phyloP scores from a whole-genome alignment of 306 rosid species.

The Cajanus cajan region DNA sequence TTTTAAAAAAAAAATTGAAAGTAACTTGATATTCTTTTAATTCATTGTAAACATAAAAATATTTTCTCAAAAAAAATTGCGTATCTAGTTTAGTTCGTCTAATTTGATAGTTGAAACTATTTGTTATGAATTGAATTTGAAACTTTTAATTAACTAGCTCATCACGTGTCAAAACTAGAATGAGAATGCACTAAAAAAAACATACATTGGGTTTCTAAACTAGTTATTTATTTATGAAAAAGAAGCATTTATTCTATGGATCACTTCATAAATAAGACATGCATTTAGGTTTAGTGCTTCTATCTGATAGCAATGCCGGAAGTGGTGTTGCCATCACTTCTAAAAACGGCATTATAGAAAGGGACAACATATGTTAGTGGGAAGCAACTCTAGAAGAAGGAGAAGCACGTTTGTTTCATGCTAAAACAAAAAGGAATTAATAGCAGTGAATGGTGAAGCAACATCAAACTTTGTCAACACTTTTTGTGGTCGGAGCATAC shows the following conservation, averaged over 20 bases:
- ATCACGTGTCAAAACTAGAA: neutral
- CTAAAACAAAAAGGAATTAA: neutral
- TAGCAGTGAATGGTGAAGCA: neutral
- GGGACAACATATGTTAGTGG: neutral
- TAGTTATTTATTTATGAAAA: neutral
- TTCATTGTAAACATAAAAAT: neutral
- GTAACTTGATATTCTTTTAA: neutral
- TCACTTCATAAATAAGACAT: neutral
- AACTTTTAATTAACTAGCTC: neutral
- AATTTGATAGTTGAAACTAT: neutral
- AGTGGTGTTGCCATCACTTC: neutral
- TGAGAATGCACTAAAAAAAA: neutral
- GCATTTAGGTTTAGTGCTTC: neutral
- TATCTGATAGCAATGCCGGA: neutral
- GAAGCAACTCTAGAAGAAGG: neutral
- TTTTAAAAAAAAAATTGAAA: neutral
- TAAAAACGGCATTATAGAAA: neutral
- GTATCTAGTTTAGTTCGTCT: neutral
- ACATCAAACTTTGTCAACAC: neutral
- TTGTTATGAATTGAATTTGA: neutral
- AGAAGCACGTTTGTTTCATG: constrained; percentile 35
- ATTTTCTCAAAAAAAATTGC: neutral
- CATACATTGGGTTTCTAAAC: neutral
- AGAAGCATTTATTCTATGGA: neutral
- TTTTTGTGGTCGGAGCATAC: constrained; percentile 36